Evolutionary conservation across 306 rosid genomes (phyloP).

Genomic region (Vigna mungo): DNA sequence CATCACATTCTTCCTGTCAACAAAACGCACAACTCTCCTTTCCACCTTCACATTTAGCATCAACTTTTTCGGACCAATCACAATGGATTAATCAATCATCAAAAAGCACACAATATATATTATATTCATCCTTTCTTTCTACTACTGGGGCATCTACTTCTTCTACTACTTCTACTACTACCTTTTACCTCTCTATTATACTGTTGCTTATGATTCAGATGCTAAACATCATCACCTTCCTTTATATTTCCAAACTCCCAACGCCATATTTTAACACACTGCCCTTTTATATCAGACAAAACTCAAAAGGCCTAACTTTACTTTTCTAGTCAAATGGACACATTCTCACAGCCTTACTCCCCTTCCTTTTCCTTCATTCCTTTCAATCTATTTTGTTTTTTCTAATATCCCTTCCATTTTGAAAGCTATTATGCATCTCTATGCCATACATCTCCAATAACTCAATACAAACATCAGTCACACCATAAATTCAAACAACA

Average conservation of each 20-base stretch:
- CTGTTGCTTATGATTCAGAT: constrained; percentile 36
- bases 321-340: constrained; percentile 38
- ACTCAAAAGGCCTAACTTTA: constrained; percentile 10
- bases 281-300: constrained; percentile 28
- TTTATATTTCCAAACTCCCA: constrained; percentile 32
- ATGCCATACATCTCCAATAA: not conserved
- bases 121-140: constrained; percentile 28
- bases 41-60: constrained; percentile 5
- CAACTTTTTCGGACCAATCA: constrained; percentile 45
- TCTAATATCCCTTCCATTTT: not conserved
- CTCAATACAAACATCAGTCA: constrained; percentile 5
- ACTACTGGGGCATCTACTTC: constrained; percentile 20
- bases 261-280: constrained; percentile 18
- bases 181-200: constrained; percentile 37
- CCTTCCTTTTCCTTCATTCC: not conserved
- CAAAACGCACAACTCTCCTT: constrained; percentile 11
- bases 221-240: constrained; percentile 26
- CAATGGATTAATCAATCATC: not conserved
- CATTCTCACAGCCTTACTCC: too few relatives aligned
- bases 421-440: not conserved
- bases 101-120: constrained; percentile 1
- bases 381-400: not conserved
- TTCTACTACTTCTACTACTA: not conserved
- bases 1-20: constrained; percentile 11
- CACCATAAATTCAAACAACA: constrained; percentile 19